Conservation (phyloP, 2,329 filamentous ascomycete species). For the Dendrostoma leiphaemia region DNA sequence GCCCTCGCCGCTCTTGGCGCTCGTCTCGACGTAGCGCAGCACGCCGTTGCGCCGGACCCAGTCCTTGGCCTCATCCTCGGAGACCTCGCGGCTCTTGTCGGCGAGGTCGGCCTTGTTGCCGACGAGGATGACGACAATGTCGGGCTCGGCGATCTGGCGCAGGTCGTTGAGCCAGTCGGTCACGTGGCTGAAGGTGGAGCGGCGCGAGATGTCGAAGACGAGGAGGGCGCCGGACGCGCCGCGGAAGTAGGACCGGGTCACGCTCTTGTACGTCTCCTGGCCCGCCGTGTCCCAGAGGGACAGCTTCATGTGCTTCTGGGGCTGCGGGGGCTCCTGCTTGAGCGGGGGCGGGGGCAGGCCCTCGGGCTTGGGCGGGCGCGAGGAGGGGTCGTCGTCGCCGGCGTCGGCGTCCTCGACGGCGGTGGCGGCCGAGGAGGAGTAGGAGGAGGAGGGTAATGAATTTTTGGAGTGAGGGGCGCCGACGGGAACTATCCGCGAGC, state of each 20-base stretch:
- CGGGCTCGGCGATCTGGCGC: constrained; percentile 89
- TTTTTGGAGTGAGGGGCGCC: constrained; percentile 69
- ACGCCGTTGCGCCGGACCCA: constrained; percentile 87
- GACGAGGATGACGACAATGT: constrained; percentile 91
- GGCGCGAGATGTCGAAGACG: constrained; percentile 91
- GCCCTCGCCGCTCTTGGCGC: constrained; percentile 90
- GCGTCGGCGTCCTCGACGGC: constrained; percentile 12
- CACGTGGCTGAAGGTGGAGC: constrained; percentile 80
- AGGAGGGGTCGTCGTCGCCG: constrained; percentile 4
- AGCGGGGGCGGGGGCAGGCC: constrained; percentile 56
- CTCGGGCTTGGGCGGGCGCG: constrained; percentile 21
- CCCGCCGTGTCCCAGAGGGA: constrained; percentile 95
- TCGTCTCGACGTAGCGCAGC: constrained; percentile 92
- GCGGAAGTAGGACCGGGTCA: constrained; percentile 91
- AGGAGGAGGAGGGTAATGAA: constrained; percentile 13
- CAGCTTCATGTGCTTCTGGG: constrained; percentile 84
- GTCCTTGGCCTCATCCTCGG: constrained; percentile 76
- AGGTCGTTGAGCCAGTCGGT: constrained; percentile 94
- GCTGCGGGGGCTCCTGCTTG: constrained; percentile 24
- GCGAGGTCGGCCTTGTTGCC: constrained; percentile 93
- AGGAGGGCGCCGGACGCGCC: constrained; percentile 71
- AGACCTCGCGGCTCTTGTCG: constrained; percentile 74
- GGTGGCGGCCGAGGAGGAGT: constrained; percentile 13
- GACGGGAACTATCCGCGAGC: constrained; percentile 87
- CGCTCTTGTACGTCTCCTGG: constrained; percentile 96